phyloP scores from a whole-genome alignment of 169 alveolate genomes.

The Plasmodium falciparum region DNA sequence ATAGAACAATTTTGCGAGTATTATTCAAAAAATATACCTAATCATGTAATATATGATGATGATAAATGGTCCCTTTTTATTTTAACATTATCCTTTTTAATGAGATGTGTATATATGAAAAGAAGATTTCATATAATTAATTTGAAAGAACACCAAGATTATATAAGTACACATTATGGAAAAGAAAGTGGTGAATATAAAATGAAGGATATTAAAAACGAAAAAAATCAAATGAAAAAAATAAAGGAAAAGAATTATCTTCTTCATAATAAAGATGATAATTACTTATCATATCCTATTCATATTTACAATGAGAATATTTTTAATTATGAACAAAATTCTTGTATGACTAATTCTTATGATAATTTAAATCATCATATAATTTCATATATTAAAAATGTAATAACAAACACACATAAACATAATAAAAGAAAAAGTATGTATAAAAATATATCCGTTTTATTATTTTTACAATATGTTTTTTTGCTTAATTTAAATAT shows the following conservation, averaged over 20 bases:
- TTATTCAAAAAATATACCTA: constrained; percentile 17
- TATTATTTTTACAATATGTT: constrained; percentile 34
- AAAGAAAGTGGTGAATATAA: too few species aligned
- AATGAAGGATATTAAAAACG: too few species aligned
- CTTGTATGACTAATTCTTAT: background rate
- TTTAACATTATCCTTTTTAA: constrained; percentile 33
- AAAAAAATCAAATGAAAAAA: too few species aligned
- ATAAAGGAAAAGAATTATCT: background rate
- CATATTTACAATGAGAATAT: constrained; percentile 53
- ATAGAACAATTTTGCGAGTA: constrained; percentile 45
- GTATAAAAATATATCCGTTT: constrained; percentile 1
- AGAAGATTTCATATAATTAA: constrained; percentile 1
- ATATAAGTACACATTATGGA: too few species aligned
- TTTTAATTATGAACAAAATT: constrained; percentile 9
- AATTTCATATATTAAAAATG: constrained; percentile 7
- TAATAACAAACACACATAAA: background rate
- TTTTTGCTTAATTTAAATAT: constrained; percentile 22
- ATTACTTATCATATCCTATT: constrained; percentile 5
- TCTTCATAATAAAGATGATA: background rate
- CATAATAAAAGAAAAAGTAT: background rate
- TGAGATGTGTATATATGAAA: constrained; percentile 34
- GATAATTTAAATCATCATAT: constrained; percentile 19
- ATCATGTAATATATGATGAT: constrained; percentile 15
- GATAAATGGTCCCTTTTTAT: constrained; percentile 38
- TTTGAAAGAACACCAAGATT: background rate